A percentile compares a stretch with the other conserved stretches of the same genome.
These are phyloP conservation scores for Calocybe gangraenosa DNA, from an alignment of 768 basidiomycete species.

Conservation along the genomic window DNA sequence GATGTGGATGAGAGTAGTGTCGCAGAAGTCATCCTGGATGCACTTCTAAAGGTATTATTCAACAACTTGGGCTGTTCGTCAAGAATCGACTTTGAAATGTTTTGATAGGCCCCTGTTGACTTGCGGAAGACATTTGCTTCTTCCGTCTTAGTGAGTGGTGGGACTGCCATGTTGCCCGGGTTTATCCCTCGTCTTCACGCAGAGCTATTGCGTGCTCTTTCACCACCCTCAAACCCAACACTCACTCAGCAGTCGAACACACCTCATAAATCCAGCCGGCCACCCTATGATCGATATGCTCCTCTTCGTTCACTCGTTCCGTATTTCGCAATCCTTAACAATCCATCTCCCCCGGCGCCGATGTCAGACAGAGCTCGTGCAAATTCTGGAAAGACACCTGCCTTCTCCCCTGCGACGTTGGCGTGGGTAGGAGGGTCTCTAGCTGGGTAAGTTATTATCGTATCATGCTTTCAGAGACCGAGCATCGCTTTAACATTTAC, in stretches of 20 bases:
- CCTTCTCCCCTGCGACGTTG: slow-evolving; percentile 76
- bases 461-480: not conserved
- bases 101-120: slow-evolving; percentile 77
- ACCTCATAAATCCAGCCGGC: slow-evolving; percentile 35
- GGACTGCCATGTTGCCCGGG: slow-evolving; percentile 88
- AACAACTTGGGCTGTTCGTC: not conserved
- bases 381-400: slow-evolving; percentile 82
- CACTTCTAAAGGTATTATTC: slow-evolving; percentile 81
- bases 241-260: slow-evolving; percentile 29
- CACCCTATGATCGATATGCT: slow-evolving; percentile 71
- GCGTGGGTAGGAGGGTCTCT: slow-evolving; percentile 94
- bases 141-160: slow-evolving; percentile 83
- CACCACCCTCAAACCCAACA: slow-evolving; percentile 25
- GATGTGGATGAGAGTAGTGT: slow-evolving; percentile 86
- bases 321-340: slow-evolving; percentile 81
- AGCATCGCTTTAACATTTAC: slow-evolving; percentile 9
- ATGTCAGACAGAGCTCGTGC: slow-evolving; percentile 47
- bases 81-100: not conserved
- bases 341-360: slow-evolving; percentile 59
- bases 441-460: slow-evolving; percentile 72
- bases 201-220: slow-evolving; percentile 66
- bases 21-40: slow-evolving; percentile 76
- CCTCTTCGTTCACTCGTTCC: slow-evolving; percentile 65
- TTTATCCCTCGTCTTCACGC: slow-evolving; percentile 87
- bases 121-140: slow-evolving; percentile 81